Percentiles rank a stretch among this genome's conserved stretches.
Conservation (phyloP, 441 rosid species). For the Theobroma grandiflorum region DNA sequence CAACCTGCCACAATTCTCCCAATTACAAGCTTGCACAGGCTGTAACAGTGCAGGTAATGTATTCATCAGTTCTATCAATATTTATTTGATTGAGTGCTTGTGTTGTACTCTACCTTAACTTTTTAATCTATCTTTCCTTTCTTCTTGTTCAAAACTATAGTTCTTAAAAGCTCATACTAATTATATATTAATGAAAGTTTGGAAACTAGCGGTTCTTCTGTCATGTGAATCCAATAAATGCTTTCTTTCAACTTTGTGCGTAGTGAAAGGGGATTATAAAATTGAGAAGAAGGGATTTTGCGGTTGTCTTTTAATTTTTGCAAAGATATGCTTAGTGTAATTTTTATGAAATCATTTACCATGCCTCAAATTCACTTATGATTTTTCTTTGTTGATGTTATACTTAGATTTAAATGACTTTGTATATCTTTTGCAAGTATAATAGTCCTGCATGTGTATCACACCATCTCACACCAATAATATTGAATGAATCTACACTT, state of each 20-base stretch:
- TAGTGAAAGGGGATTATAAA: not conserved
- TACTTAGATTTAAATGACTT: not conserved
- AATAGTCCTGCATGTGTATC: not conserved
- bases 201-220: not conserved
- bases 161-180: not conserved
- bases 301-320: not conserved
- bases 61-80: not conserved
- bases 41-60: slow-evolving; percentile 27
- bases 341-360: slow-evolving; percentile 14
- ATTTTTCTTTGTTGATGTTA: not conserved
- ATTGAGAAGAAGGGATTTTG: not conserved
- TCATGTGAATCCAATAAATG: not conserved
- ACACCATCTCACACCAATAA: not conserved
- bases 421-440: slow-evolving; percentile 4
- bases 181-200: not conserved
- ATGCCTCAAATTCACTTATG: not conserved
- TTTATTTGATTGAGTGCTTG: not conserved
- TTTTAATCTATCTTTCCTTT: not conserved
- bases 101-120: not conserved
- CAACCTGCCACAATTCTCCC: slow-evolving; percentile 37
- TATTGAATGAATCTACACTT: slow-evolving; percentile 6
- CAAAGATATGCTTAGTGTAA: not conserved
- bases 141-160: not conserved
- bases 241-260: not conserved
- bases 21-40: slow-evolving; percentile 26